Evolutionary conservation across 1,284 basidiomycete genomes (phyloP).

Genomic region (Microstroma glucosiphilum): DNA sequence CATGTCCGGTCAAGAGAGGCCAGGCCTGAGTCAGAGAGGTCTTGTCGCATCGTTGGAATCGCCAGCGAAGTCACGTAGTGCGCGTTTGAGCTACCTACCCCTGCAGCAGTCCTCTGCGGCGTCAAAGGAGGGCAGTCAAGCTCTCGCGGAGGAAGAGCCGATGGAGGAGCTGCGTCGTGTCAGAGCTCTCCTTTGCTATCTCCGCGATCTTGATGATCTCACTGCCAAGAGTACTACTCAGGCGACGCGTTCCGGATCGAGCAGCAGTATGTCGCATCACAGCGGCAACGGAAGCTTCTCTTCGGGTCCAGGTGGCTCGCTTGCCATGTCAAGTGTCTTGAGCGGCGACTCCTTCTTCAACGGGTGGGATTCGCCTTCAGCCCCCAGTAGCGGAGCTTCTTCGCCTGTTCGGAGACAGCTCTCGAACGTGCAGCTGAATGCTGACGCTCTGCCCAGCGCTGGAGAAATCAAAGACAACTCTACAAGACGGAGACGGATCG

Average conservation of each 20-base stretch:
- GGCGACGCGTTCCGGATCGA: no score
- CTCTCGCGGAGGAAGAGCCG: neutral
- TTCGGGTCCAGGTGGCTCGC: no score
- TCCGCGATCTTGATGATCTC: slow-evolving; percentile 89
- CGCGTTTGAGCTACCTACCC: no score
- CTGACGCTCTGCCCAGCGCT: no score
- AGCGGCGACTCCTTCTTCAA: neutral
- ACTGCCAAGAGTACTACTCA: no score
- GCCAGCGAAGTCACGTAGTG: no score
- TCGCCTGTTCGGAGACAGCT: neutral
- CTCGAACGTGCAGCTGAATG: neutral
- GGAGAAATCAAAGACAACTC: slow-evolving; percentile 41
- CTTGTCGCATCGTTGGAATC: no score
- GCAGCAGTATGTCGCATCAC: no score
- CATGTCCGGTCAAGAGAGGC: neutral
- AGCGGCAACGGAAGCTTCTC: no score
- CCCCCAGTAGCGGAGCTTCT: neutral
- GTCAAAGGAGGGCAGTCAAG: no score
- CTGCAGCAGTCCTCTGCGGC: no score
- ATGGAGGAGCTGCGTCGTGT: slow-evolving; percentile 48
- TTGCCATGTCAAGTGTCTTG: neutral
- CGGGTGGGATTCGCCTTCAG: neutral
- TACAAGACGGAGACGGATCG: slow-evolving; percentile 40
- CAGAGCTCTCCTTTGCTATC: slow-evolving; percentile 84
- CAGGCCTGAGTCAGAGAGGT: no score